Evolutionary conservation across 164 flowering plant genomes (phyloP), one percentile per base, ranked within the genome.

Genomic region (Vitis cinerea): DNA sequence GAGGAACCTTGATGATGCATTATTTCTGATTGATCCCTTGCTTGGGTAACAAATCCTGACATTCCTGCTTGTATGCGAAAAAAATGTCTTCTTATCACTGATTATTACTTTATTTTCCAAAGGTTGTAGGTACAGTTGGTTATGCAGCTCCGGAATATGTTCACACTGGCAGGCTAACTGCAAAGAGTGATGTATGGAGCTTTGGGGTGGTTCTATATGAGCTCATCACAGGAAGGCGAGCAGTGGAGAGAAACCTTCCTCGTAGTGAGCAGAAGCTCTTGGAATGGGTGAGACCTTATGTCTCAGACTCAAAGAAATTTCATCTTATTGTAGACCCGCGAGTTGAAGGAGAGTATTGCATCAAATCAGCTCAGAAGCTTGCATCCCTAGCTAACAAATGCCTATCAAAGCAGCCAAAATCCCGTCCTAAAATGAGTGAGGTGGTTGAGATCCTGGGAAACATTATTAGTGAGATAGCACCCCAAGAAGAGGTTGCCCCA

Each of bases 121-220:
- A 94, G 97, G 97, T 92, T 72, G 97, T 92, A 50, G 98, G 98
- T 48, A 94, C 98, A 23, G 85, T 88, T 27, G 98, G 98, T 61
- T 94, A 94, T 79, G 97, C 97, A 52, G 98, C 98, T 37, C 98
- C 98, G 6, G 98, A 94, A 78, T 94, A 94, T 72, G 87, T 94
- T 60, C 93, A 88, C 56, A 94, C 93, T 5, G 97, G 97, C 19
- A 80, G 87, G 78, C 74, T 94, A 59, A 90, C 97, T 30, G 79
- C 89, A 5, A 94, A 94, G 76, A 94, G 97, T 74, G 98, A 94
- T 71, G 98, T 94, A 14, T 94, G 97, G 97, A 94, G 98, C 82
- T 94, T 87, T 61, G 98, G 98, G 1, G 97, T 94, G 55, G 97
- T 94, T 73, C 93, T 94, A 3, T 92, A 87, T 58, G 98, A 94